A percentile compares a stretch with the other conserved stretches of the same genome.
Conservation (phyloP, 331 rosid species). For the Erythrophleum ivorense region DNA sequence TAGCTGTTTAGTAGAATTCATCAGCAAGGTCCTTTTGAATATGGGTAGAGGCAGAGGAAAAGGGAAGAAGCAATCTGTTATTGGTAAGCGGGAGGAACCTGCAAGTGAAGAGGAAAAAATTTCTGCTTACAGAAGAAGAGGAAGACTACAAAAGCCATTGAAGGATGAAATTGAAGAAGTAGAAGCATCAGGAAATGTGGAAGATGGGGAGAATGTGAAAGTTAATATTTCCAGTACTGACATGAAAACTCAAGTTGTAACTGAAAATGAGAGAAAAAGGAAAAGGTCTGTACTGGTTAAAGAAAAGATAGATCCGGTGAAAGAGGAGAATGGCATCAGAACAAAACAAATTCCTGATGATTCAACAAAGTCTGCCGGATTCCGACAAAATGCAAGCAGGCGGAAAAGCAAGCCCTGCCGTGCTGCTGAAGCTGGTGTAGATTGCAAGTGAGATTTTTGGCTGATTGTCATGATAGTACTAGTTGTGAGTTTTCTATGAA, state of each 20-base stretch:
- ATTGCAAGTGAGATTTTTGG: constrained; percentile 58
- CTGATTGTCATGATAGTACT: constrained; percentile 31
- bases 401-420: constrained; percentile 79
- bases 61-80: constrained; percentile 67
- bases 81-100: constrained; percentile 51
- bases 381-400: constrained; percentile 77
- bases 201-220: constrained; percentile 55
- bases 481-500: constrained; percentile 10
- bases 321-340: constrained; percentile 55
- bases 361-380: constrained; percentile 61
- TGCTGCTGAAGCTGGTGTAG: constrained; percentile 85
- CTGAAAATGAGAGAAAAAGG: constrained; percentile 65
- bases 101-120: constrained; percentile 63
- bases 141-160: constrained; percentile 63
- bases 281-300: constrained; percentile 59
- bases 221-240: constrained; percentile 47
- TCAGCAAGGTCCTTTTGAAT: constrained; percentile 28
- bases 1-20: constrained; percentile 40
- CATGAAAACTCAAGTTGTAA: constrained; percentile 46
- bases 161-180: constrained; percentile 60
- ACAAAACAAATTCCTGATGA: constrained; percentile 51
- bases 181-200: constrained; percentile 54
- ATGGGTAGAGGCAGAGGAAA: constrained; percentile 87
- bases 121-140: constrained; percentile 63
- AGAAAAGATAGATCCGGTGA: constrained; percentile 54